Conservation (phyloP, 208 protist species). For the Trypanosoma melophagium region DNA sequence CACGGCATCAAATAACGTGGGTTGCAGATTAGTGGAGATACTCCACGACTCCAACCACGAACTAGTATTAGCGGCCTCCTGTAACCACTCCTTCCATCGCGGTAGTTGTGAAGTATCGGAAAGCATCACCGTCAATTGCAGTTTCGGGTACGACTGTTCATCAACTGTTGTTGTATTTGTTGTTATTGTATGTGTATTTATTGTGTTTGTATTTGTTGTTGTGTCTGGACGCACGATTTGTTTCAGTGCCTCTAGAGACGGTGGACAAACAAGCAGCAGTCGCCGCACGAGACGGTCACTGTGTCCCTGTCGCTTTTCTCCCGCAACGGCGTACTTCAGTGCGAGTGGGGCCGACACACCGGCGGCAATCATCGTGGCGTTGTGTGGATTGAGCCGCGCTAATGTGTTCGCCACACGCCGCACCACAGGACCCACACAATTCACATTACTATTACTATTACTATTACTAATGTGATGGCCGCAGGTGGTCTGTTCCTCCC, state of each 20-base stretch:
- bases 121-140: constrained; percentile 52
- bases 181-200: background rate
- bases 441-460: too few relatives aligned
- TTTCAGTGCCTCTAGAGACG: constrained; percentile 29
- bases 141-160: constrained; percentile 35
- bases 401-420: constrained; percentile 66
- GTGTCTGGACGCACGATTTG: constrained; percentile 7
- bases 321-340: constrained; percentile 70
- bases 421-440: constrained; percentile 46
- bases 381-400: constrained; percentile 67
- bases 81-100: constrained; percentile 38
- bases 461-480: too few relatives aligned
- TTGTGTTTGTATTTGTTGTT: background rate
- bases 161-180: background rate
- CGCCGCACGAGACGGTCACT: constrained; percentile 59
- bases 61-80: background rate
- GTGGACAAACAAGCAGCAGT: constrained; percentile 64
- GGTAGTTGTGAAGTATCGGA: constrained; percentile 28
- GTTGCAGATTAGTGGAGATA: constrained; percentile 40
- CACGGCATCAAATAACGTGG: constrained; percentile 55
- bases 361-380: constrained; percentile 68
- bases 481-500: too few relatives aligned
- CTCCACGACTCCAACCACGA: constrained; percentile 17
- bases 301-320: constrained; percentile 74
- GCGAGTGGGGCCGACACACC: constrained; percentile 58